A percentile compares a stretch with the other conserved stretches of the same genome.
Evolutionary conservation across 1,139 yeast species (phyloP).

Genomic region (Debaryomyces sp.): DNA sequence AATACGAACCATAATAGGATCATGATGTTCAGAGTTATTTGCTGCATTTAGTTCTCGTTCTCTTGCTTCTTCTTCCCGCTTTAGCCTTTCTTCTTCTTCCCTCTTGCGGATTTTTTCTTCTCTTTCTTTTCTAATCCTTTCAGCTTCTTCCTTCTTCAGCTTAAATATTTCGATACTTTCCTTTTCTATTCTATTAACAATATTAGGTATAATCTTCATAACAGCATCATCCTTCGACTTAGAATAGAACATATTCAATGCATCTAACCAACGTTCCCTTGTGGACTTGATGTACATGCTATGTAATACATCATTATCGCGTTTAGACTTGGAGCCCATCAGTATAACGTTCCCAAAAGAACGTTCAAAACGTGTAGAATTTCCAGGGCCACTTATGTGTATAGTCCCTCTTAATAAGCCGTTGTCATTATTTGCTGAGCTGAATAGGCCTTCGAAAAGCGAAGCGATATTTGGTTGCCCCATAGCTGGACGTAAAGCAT

Average conservation of each 20-base stretch:
- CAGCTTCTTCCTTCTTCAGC: conserved; percentile 34
- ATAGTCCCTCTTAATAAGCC: conserved; percentile 22
- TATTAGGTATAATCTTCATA: conserved; percentile 49
- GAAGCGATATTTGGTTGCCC: conserved; percentile 21
- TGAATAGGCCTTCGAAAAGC: conserved; percentile 22
- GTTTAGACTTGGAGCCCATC: conserved; percentile 15
- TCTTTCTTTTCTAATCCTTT: conserved; percentile 29
- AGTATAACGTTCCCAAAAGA: conserved; percentile 32
- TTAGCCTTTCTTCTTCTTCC: conserved; percentile 37
- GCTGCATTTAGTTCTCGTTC: conserved; percentile 34
- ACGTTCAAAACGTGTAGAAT: conserved; percentile 23
- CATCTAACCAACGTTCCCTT: conserved; percentile 70
- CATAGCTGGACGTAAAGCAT: conserved; percentile 26
- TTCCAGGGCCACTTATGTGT: conserved; percentile 15
- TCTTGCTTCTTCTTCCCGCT: conserved; percentile 40
- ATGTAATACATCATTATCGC: conserved; percentile 19
- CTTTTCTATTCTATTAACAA: conserved; percentile 55
- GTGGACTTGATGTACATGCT: conserved; percentile 55
- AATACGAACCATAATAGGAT: conserved; percentile 71
- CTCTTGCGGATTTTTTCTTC: conserved; percentile 34
- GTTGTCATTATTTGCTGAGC: conserved; percentile 12
- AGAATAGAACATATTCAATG: conserved; percentile 51
- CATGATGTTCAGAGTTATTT: conserved; percentile 16
- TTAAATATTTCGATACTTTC: conserved; percentile 41
- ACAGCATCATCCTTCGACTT: conserved; percentile 42